phyloP scores from a whole-genome alignment of 2,329 filamentous ascomycete genomes.

The Neofusicoccum umdonicola region DNA sequence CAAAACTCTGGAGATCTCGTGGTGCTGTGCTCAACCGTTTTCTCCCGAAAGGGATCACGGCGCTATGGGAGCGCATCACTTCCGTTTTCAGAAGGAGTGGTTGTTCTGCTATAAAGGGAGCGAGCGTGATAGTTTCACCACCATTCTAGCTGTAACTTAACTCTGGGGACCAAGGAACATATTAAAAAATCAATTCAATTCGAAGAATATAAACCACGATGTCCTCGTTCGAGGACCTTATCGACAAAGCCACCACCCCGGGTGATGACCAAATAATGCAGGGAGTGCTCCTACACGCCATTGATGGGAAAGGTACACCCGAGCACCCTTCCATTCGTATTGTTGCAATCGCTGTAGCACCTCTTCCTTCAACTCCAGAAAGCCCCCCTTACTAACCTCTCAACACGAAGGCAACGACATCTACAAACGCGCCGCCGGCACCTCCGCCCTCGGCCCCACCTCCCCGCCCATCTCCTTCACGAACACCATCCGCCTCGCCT shows the following conservation, averaged over 20 bases:
- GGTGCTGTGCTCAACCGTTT: too few relatives aligned
- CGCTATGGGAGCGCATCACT: too few relatives aligned
- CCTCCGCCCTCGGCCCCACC: conserved; percentile 21
- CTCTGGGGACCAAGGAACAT: background rate
- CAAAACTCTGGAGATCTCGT: too few relatives aligned
- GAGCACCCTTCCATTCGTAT: background rate
- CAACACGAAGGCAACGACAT: background rate
- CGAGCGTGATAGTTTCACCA: too few relatives aligned
- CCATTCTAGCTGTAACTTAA: too few relatives aligned
- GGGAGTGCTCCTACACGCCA: background rate
- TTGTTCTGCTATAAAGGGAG: too few relatives aligned
- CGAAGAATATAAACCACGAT: background rate
- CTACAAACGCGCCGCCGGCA: background rate
- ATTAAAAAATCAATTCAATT: background rate
- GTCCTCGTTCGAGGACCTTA: background rate
- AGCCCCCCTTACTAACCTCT: background rate
- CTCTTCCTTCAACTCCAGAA: background rate
- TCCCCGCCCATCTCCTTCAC: conserved; percentile 30
- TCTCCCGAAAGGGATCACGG: too few relatives aligned
- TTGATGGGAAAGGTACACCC: background rate
- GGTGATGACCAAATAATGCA: background rate
- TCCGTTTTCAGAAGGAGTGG: too few relatives aligned
- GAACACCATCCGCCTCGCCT: conserved; percentile 26
- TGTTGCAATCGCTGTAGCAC: background rate
- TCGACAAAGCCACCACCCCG: background rate